Percentiles rank a stretch among this genome's conserved stretches.
phyloP scores from a whole-genome alignment of 1,139 yeast species.

The Taphrina flavorubra region DNA sequence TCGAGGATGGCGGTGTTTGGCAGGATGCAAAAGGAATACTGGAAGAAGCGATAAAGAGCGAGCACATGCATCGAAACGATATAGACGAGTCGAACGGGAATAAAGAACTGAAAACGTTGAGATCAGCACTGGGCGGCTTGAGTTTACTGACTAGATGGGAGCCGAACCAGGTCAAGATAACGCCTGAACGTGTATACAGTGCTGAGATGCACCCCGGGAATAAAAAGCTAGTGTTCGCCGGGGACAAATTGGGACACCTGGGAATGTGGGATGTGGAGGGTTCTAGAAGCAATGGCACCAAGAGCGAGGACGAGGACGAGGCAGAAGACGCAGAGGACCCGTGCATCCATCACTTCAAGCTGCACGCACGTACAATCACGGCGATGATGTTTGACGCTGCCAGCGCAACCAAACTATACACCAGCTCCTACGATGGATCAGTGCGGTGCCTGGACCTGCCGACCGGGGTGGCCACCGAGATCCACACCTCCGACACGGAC shows the following conservation, averaged over 20 bases:
- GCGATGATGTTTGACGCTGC: constrained; percentile 62
- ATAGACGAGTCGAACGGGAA: constrained; percentile 51
- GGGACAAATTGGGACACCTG: constrained; percentile 81
- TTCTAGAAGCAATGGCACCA: not conserved
- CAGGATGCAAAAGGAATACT: constrained; percentile 33
- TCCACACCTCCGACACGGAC: constrained; percentile 58
- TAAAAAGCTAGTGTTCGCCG: constrained; percentile 74
- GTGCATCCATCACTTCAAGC: constrained; percentile 66
- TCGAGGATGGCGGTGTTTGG: constrained; percentile 33
- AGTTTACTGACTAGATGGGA: constrained; percentile 62
- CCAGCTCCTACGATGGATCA: constrained; percentile 87
- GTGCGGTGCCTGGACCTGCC: constrained; percentile 72
- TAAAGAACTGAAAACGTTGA: constrained; percentile 51
- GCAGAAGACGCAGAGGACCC: constrained; percentile 54
- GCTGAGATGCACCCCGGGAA: constrained; percentile 76
- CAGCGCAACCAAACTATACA: constrained; percentile 62
- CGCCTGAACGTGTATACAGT: constrained; percentile 74
- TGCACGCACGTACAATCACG: constrained; percentile 78
- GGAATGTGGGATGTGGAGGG: constrained; percentile 86
- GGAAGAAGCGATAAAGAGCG: constrained; percentile 48
- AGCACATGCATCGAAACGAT: constrained; percentile 52
- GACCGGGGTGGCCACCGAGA: constrained; percentile 64
- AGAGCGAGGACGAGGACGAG: constrained; percentile 10
- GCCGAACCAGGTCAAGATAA: constrained; percentile 73
- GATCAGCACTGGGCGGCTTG: constrained; percentile 62